These are phyloP conservation scores for Ustilago esculenta DNA, from an alignment of 1,284 basidiomycete genomes.

Conservation along the genomic window DNA sequence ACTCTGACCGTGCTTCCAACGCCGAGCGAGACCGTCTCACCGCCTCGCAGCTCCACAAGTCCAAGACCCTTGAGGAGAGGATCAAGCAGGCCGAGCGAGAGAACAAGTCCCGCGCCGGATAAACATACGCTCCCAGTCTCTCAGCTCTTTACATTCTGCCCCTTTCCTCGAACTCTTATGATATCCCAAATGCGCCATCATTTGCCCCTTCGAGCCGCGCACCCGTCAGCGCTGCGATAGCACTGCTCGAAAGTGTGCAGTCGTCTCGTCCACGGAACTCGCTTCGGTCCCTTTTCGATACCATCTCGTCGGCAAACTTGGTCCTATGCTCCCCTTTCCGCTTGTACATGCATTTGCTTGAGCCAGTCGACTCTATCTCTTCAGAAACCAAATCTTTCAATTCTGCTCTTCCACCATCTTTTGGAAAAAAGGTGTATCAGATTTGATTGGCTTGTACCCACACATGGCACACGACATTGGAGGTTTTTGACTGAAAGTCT, in stretches of 20 bases:
- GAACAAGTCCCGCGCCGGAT: conserved; percentile 42
- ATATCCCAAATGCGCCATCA: background rate
- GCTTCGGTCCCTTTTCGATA: background rate
- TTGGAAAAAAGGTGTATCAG: too few species aligned
- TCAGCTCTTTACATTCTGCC: background rate
- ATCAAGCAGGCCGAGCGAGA: conserved; percentile 63
- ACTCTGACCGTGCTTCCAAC: conserved; percentile 59
- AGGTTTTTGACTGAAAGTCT: too few species aligned
- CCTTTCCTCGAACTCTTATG: background rate
- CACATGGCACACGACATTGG: too few species aligned
- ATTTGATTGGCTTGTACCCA: too few species aligned
- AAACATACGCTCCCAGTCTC: background rate
- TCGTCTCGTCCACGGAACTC: too few species aligned
- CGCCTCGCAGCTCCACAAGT: conserved; percentile 65
- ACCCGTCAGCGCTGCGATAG: too few species aligned
- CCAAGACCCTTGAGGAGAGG: conserved; percentile 65
- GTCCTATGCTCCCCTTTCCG: background rate
- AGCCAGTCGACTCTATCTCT: too few species aligned
- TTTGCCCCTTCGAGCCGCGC: background rate
- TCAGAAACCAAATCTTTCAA: too few species aligned
- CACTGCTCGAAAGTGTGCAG: too few species aligned
- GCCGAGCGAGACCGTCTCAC: conserved; percentile 59
- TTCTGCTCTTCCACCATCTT: too few species aligned
- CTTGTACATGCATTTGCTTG: conserved; percentile 14
- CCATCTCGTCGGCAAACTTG: conserved; percentile 6